Evolutionary conservation across 495 filamentous ascomycete genomes (phyloP), one percentile per base, ranked within the genome.

Genomic region (Copromyces sp.): DNA sequence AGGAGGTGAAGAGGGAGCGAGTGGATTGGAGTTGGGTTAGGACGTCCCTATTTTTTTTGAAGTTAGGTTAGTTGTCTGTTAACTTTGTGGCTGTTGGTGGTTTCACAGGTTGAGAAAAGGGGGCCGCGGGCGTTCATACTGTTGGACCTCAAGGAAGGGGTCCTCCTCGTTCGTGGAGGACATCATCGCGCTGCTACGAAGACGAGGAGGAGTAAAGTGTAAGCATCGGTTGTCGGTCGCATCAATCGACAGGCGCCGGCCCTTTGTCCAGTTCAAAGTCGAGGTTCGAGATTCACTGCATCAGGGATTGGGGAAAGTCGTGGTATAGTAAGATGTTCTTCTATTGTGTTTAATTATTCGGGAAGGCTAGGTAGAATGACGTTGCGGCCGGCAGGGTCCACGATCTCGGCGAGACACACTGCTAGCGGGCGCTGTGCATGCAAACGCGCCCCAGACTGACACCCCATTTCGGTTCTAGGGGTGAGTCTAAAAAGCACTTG

Each of bases 71-170:
- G 37, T 35, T 17, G 5, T 20, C 11, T 53, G 44, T 71, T 61
- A 5, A 12, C 16, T 5, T 20, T 44, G 47, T 37, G 53, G 16
- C 8, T 24, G 68, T 44, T 71, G 24, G 32, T 24, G 11, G 45
- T 9, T 8, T 12, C 11, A 4, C 29, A 12, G 20, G 7, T 17
- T 59, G 53, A n/a, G 68, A 42, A 39, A 65, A 72, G 32, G 47
- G 45, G 47, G 47, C 24, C 17, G 74, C 72, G 69, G 32, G 53
- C 39, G 59, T 24, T 29, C 88, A 77, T 83, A 94, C 93, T 91
- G 88, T 84, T 97, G 94, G 77, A 96, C 94, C 81, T 96, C 92
- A 82, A 96, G 91, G 86, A 97, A 98, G 37, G 94, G 94, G 77
- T 98, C 94, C 79, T 90, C 84, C 79, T 93, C 87, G 75, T 88